phyloP scores from a whole-genome alignment of 805 yeast species.

The Myxozyma mucilagina region DNA sequence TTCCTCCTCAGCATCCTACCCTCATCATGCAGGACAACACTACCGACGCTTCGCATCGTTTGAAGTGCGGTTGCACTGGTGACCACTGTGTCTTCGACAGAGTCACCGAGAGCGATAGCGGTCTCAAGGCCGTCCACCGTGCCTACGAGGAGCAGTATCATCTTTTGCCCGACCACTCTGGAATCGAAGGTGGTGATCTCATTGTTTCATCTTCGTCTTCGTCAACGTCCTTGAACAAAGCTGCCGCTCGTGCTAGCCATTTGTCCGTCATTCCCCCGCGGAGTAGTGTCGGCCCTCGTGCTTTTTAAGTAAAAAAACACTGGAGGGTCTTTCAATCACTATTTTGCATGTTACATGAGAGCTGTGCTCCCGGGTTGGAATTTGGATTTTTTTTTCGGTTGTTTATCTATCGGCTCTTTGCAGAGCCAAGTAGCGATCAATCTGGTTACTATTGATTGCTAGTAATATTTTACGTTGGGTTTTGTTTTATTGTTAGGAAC shows the following conservation, averaged over 20 bases:
- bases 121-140: slow-evolving; percentile 16
- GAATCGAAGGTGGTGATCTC: slow-evolving; percentile 21
- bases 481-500: neutral
- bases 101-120: slow-evolving; percentile 32
- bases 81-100: slow-evolving; percentile 44
- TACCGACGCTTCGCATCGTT: slow-evolving; percentile 51
- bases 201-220: slow-evolving; percentile 9
- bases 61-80: slow-evolving; percentile 46
- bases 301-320: slow-evolving; percentile 10
- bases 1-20: slow-evolving; percentile 59
- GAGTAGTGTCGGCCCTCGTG: slow-evolving; percentile 8
- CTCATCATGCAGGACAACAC: slow-evolving; percentile 57
- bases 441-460: neutral
- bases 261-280: neutral
- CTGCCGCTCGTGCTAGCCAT: neutral
- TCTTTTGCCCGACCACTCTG: slow-evolving; percentile 17
- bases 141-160: slow-evolving; percentile 31
- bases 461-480: neutral
- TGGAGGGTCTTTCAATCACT: neutral
- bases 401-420: neutral
- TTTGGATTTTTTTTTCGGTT: neutral
- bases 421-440: neutral
- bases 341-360: neutral
- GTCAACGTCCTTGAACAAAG: slow-evolving; percentile 5
- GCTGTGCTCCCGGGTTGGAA: neutral